Evolutionary conservation across 2,329 filamentous ascomycete species (phyloP), one percentile per base, ranked within the genome.

Genomic region (Talaromyces sp.): DNA sequence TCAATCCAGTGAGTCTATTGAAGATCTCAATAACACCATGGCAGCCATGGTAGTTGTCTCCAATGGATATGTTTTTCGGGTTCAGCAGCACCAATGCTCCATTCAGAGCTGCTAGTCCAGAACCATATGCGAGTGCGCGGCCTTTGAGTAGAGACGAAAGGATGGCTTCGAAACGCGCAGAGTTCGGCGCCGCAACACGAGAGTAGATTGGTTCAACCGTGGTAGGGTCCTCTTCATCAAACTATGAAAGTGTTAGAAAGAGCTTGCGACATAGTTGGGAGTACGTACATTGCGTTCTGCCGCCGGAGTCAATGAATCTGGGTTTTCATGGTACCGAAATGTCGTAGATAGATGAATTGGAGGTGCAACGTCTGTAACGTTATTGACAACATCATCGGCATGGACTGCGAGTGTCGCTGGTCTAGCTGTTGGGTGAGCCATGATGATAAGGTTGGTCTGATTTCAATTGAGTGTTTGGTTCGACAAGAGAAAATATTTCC

Each of bases 11-110:
- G 59, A 97, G 86, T 68, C 92, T 91, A 66, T 84, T 78, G 69
- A 96, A 83, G 63, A 98, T 79, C 37, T 78, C 78, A 71, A 97
- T 85, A 35, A 97, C 91, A 67, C 91, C 92, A 77, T 97, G 92
- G 78, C 92, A 96, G 71, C 95, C 95, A 80, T 98, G 95, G 79
- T 98, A 99, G 48, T 93, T 93, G 16, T 85, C 88, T 43, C 88
- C 88, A 69, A 98, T 92, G 70, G 92, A 90, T 64, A 98, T 87
- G 65, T 89, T 88, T 70, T 87, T 87, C 0, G 95, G 95, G 75
- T 96, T 93, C 9, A 96, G 80, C 73, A 88, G 87, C n/a, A 93
- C 88, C 2, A 98, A 84, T 65, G 96, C 82, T 37, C 92, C 93
- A 77, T 98, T 91, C 80, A 97, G 93, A 60, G 94, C 92, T 11